Base-by-base conservation (phyloP, 805 yeast genomes). In the Zygotorulaspora florentina region DNA sequence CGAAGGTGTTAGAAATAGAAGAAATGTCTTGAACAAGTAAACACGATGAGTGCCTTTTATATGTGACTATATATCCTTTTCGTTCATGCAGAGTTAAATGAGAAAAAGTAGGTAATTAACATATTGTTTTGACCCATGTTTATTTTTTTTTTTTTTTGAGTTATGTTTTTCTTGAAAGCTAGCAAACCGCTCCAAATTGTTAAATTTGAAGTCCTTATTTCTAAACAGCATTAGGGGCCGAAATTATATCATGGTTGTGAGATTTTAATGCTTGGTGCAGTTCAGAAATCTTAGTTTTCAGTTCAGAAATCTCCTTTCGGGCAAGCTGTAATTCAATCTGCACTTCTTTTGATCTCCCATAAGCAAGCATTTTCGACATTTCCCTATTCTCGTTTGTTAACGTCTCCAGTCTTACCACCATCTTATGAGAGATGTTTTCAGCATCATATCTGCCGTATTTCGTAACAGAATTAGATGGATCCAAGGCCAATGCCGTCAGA, bases 1-100 rank as follows among this genome's bases (percentile, higher is more conserved):
- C 20, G 76, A 77, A 28, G 95, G 96, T 48, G 93, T 91, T 26
- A 78, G 79, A 66, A 72, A 73, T 39, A 84, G 97, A 75, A 83
- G 97, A 75, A 52, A 57, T 38, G 58, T 57, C 38, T 46, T 59
- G 20, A 56, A 54, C 31, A 56, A 58, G 42, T 52, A 53, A 52
- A n/a, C 27, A 7, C 18, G 25, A 31, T 18, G 20, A 30, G n/a
- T 10, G 16, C 16, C 4, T 20, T 20, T 20, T 20, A 20, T 20
- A 20, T 20, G 25, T 20, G 25, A 20, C 25, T 20, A 20, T 20
- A 20, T 20, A 20, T 20, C 25, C 4, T 20, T 7, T 7, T 20
- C 25, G 25, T 20, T 7, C 7, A 7, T 20, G 25, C 25, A 20
- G 7, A 20, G 7, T 20, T 20, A 7, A 20, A 20, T 20, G 25